phyloP scores from a whole-genome alignment of 306 rosid genomes.

The Datisca glomerata region DNA sequence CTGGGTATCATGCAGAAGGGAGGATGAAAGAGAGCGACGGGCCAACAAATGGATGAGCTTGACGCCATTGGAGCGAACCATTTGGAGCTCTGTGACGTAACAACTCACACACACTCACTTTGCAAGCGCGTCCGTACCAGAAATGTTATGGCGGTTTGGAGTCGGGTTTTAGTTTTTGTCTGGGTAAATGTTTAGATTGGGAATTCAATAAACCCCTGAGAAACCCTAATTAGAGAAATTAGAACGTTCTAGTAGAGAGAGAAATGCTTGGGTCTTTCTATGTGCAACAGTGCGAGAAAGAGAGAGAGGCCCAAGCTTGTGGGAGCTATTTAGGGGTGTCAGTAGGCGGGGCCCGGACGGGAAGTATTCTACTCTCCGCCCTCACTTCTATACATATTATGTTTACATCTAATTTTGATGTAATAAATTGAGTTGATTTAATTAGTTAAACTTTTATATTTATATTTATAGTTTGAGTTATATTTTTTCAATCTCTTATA shows the following conservation, averaged over 20 bases:
- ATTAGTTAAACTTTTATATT: too few species aligned
- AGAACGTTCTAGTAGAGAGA: slow-evolving; percentile 35
- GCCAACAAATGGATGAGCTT: slow-evolving; percentile 34
- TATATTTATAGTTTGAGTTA: too few species aligned
- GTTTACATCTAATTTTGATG: too few species aligned
- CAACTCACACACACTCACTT: neutral
- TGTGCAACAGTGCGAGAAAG: neutral
- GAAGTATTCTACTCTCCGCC: neutral
- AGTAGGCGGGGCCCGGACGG: neutral
- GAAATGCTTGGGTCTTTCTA: neutral
- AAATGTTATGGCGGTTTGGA: too few species aligned
- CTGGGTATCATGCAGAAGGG: slow-evolving; percentile 7
- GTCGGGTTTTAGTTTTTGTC: neutral
- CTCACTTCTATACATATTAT: neutral
- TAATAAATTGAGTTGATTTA: too few species aligned
- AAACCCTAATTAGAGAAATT: slow-evolving; percentile 36
- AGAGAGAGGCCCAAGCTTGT: neutral
- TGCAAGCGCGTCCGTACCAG: neutral
- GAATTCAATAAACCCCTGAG: slow-evolving; percentile 34
- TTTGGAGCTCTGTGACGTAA: slow-evolving; percentile 16
- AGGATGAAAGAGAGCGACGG: slow-evolving; percentile 34
- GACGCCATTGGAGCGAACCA: slow-evolving; percentile 70
- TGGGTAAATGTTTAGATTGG: neutral
- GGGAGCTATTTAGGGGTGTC: neutral
- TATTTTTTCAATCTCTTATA: too few species aligned